Evolutionary conservation across 2,329 filamentous ascomycete species (phyloP).

Genomic region (Amylocarpus encephaloides): DNA sequence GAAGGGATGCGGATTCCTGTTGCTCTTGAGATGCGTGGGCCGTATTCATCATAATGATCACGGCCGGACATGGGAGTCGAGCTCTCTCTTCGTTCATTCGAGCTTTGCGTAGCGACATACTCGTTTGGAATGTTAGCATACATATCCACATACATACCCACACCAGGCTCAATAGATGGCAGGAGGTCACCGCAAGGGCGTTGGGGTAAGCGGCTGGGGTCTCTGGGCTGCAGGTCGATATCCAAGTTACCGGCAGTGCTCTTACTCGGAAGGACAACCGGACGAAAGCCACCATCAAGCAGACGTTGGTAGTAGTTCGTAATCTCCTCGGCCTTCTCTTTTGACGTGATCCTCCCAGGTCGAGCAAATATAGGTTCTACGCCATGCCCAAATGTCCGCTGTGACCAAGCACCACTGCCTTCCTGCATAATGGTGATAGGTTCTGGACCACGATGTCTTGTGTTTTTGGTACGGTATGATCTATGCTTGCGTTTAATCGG

Average conservation of each 20-base stretch:
- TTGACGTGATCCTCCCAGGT: slow-evolving; percentile 9
- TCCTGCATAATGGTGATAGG: slow-evolving; percentile 29
- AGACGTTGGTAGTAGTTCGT: slow-evolving; percentile 17
- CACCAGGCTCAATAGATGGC: not conserved
- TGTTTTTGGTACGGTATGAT: not conserved
- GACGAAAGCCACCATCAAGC: slow-evolving; percentile 21
- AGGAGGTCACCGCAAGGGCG: not conserved
- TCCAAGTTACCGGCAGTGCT: no score
- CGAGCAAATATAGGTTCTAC: slow-evolving; percentile 26
- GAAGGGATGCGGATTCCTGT: no score
- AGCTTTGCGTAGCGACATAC: no score
- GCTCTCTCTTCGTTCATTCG: no score
- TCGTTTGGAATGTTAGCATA: no score
- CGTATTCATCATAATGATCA: no score
- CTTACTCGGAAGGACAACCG: slow-evolving; percentile 14
- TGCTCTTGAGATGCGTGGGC: no score
- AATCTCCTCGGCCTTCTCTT: slow-evolving; percentile 5
- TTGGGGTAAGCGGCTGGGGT: no score
- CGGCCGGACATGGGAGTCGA: no score
- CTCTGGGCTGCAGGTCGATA: no score
- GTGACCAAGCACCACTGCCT: slow-evolving; percentile 25
- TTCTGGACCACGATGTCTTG: slow-evolving; percentile 22
- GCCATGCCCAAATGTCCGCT: slow-evolving; percentile 29
- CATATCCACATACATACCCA: no score
- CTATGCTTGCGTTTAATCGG: slow-evolving; percentile 1